Evolutionary conservation across 306 rosid genomes (phyloP).

Genomic region (Quercus cerris): DNA sequence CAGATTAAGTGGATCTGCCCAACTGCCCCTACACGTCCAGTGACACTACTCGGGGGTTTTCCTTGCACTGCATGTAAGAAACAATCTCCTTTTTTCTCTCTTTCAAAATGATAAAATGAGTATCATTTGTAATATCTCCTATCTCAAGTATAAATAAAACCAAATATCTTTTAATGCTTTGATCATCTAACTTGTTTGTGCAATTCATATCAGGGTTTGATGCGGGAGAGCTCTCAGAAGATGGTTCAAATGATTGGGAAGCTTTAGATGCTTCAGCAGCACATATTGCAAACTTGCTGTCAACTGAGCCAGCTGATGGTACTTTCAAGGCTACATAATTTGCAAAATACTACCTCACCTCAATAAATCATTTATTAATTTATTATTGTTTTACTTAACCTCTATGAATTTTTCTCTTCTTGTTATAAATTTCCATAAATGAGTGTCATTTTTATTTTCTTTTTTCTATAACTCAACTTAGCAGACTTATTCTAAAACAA

Average conservation of each 20-base stretch:
- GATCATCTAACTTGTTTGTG: constrained; percentile 15
- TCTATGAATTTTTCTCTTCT: neutral
- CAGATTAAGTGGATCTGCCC: constrained; percentile 99
- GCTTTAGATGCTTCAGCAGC: constrained; percentile 96
- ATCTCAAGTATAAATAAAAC: neutral
- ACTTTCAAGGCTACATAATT: constrained; percentile 11
- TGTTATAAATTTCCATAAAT: neutral
- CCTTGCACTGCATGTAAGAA: constrained; percentile 90
- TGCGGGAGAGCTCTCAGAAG: constrained; percentile 90
- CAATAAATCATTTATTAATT: neutral
- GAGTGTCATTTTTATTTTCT: neutral
- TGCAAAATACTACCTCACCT: constrained; percentile 1
- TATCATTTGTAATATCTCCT: neutral
- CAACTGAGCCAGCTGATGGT: constrained; percentile 98
- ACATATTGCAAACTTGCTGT: constrained; percentile 86
- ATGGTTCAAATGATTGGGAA: constrained; percentile 96
- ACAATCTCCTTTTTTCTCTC: constrained; percentile 6
- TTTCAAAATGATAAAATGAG: neutral
- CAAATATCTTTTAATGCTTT: neutral
- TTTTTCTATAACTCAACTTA: neutral
- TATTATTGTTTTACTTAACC: neutral
- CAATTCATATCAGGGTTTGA: constrained; percentile 75
- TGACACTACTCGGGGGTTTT: constrained; percentile 89
- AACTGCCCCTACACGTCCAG: constrained; percentile 98
- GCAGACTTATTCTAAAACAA: neutral